phyloP scores from a whole-genome alignment of 768 basidiomycete genomes.

The Leccinum olivaceopallidum region DNA sequence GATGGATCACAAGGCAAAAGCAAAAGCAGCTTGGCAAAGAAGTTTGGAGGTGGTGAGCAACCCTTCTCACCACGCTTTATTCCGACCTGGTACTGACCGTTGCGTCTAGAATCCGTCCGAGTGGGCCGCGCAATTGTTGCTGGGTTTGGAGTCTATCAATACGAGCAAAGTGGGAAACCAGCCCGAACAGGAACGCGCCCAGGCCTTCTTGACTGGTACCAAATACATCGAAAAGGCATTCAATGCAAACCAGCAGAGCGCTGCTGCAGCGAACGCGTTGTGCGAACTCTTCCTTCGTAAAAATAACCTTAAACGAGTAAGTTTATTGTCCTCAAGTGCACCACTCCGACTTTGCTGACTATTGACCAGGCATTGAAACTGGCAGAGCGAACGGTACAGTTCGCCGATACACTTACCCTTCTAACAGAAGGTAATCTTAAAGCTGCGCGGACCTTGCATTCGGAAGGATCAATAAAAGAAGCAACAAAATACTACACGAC shows the following conservation, averaged over 20 bases:
- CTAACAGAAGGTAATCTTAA: constrained; percentile 86
- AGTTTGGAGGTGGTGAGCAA: constrained; percentile 77
- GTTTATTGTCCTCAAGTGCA: constrained; percentile 18
- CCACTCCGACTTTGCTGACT: neutral
- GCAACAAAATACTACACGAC: constrained; percentile 71
- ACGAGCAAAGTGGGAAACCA: constrained; percentile 72
- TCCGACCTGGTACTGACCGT: neutral
- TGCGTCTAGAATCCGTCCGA: constrained; percentile 65
- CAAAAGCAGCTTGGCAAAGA: constrained; percentile 88
- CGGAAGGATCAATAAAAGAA: constrained; percentile 59
- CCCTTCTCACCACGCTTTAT: neutral
- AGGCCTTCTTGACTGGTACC: constrained; percentile 63
- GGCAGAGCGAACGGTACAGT: constrained; percentile 92
- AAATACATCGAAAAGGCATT: constrained; percentile 77
- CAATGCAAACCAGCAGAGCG: constrained; percentile 68
- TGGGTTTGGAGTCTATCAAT: constrained; percentile 88
- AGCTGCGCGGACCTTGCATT: constrained; percentile 79
- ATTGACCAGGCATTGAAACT: constrained; percentile 76
- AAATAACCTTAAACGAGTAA: constrained; percentile 59
- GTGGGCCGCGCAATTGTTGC: constrained; percentile 77
- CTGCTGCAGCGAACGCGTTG: constrained; percentile 81
- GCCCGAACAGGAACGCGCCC: constrained; percentile 60
- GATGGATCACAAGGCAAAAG: constrained; percentile 78
- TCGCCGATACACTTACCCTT: constrained; percentile 83
- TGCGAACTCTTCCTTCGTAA: constrained; percentile 79